A percentile compares a stretch with the other conserved stretches of the same genome.
These are phyloP conservation scores for Closterium sp. DNA, from an alignment of 139 green algal genomes.

Conservation along the genomic window DNA sequence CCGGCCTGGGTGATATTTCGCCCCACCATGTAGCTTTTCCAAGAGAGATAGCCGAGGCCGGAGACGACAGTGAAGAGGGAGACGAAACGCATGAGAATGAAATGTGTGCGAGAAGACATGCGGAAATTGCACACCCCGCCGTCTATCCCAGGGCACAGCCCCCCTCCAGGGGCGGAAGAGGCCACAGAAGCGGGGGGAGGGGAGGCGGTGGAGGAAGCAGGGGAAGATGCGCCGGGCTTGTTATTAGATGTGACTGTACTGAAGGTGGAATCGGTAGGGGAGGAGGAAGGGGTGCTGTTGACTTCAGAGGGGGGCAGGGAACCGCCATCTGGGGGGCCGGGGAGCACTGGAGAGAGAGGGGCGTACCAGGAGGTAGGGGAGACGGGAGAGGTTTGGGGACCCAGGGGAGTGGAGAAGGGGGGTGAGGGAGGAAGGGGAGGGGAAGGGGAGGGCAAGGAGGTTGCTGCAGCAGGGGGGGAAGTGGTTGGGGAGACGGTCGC, in stretches of 20 bases:
- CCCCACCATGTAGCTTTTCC: conserved; percentile 31
- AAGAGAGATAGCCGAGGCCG: conserved; percentile 23
- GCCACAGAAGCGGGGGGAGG: not conserved
- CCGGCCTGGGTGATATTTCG: conserved; percentile 6
- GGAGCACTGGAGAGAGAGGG: not conserved
- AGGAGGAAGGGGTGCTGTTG: not conserved
- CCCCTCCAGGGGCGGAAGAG: not conserved
- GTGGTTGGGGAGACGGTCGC: not conserved
- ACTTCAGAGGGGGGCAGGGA: not conserved
- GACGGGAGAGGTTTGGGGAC: not conserved
- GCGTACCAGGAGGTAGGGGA: not conserved
- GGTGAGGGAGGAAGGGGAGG: not conserved
- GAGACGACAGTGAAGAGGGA: not conserved
- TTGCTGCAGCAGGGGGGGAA: not conserved
- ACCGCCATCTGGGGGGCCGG: not conserved
- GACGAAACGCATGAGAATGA: conserved; percentile 13
- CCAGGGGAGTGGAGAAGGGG: not conserved
- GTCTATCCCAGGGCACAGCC: not conserved
- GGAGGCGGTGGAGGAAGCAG: not conserved
- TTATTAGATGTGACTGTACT: not conserved
- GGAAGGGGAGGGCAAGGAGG: not conserved
- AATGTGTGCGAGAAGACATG: conserved; percentile 19
- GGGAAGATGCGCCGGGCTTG: not conserved
- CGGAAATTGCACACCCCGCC: not conserved
- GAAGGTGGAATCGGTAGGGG: not conserved